These are phyloP conservation scores for Carpinus viminea DNA, from an alignment of 306 rosid species.

Conservation along the genomic window DNA sequence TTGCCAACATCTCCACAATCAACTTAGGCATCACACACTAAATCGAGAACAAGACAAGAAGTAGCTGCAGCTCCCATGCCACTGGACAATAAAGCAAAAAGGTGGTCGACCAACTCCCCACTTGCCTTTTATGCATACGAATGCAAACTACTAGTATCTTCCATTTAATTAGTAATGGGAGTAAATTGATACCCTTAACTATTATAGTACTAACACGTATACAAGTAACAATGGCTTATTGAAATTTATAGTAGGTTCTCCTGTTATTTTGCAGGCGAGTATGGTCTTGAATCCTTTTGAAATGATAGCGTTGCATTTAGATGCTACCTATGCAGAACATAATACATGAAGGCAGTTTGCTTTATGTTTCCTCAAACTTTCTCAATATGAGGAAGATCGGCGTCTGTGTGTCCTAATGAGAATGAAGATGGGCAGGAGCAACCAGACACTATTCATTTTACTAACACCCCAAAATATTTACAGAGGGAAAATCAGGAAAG, in stretches of 20 bases:
- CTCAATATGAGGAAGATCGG: conserved; percentile 53
- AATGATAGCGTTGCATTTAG: conserved; percentile 79
- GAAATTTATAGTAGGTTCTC: conserved; percentile 21
- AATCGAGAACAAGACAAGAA: neutral
- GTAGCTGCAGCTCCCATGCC: neutral
- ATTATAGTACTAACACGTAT: neutral
- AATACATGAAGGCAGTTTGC: conserved; percentile 65
- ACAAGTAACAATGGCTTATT: neutral
- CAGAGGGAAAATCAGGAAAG: conserved; percentile 44
- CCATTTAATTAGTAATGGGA: neutral
- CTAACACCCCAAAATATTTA: conserved; percentile 51
- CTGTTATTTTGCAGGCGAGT: conserved; percentile 57
- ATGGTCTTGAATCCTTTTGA: conserved; percentile 58
- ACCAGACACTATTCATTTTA: conserved; percentile 20
- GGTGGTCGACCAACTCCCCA: neutral
- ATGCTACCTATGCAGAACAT: conserved; percentile 58
- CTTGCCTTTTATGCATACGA: neutral
- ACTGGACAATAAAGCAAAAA: neutral
- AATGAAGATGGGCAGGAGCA: conserved; percentile 25
- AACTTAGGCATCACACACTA: neutral
- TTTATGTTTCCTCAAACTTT: conserved; percentile 59
- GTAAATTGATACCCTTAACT: neutral
- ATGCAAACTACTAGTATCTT: neutral
- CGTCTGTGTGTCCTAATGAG: conserved; percentile 44
- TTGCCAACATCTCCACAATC: neutral